Percentiles rank a stretch among this genome's conserved stretches.
Evolutionary conservation across 768 basidiomycete species (phyloP).

Genomic region (Cyclocybe cylindracea): DNA sequence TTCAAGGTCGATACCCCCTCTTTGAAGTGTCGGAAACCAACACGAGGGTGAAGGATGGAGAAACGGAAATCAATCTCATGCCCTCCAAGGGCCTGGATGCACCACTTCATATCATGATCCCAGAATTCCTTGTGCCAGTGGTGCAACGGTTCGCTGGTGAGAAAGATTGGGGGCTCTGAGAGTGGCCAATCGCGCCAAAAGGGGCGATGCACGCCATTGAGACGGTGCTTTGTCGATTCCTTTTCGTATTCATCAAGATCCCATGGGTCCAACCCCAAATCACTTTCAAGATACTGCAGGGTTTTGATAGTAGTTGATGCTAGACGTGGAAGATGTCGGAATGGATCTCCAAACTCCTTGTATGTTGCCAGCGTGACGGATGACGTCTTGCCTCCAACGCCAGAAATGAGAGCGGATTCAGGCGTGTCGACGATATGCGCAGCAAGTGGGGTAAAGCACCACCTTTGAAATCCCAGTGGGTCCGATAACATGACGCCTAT

Average conservation of each 20-base stretch:
- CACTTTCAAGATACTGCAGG: conserved; percentile 9
- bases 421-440: conserved; percentile 28
- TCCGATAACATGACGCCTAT: conserved; percentile 24
- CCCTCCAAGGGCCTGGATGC: conserved; percentile 26
- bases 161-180: conserved; percentile 30
- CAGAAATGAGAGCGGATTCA: conserved; percentile 27
- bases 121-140: conserved; percentile 36
- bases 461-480: conserved; percentile 15
- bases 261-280: conserved; percentile 17
- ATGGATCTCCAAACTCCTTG: conserved; percentile 29
- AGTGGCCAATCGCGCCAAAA: conserved; percentile 40
- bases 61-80: conserved; percentile 37
- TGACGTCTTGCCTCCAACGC: conserved; percentile 29
- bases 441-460: conserved; percentile 24
- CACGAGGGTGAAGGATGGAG: conserved; percentile 33
- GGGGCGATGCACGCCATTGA: conserved; percentile 32
- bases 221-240: conserved; percentile 18
- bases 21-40: conserved; percentile 37
- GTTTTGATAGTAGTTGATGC: conserved; percentile 17
- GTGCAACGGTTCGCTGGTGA: conserved; percentile 39
- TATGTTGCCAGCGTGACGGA: conserved; percentile 29
- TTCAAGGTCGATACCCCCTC: conserved; percentile 39
- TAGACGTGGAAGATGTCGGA: conserved; percentile 24
- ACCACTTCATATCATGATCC: conserved; percentile 42
- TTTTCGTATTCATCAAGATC: conserved; percentile 23